Base-by-base conservation (phyloP, 2,329 filamentous ascomycete species). In the Coniochaeta prunicola region DNA sequence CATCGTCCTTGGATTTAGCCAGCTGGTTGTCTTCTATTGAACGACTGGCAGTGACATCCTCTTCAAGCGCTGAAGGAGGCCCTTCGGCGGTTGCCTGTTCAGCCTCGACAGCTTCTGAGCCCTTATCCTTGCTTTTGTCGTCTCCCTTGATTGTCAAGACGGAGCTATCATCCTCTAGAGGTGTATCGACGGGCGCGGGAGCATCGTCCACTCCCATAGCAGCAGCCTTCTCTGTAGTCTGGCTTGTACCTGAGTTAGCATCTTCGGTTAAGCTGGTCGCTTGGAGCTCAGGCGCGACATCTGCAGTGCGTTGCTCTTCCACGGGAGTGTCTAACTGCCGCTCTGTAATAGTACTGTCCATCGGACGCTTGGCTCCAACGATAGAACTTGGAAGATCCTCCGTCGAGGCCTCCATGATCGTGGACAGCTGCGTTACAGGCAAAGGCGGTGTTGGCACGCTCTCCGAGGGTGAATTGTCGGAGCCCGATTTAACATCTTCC, bases 121-220 rank as follows among this genome's bases (percentile, higher is more conserved):
- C 68, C 59, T 58, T 62, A 58, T 66, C 65, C 61, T 69, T 68
- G 58, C 66, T 67, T 38, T 58, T 59, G 57, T 66, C 59, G 59
- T 57, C 59, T 62, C 59, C 59, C 33, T 62, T 61, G 61, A 64
- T 53, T 19, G 24, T 4, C 45, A 21, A 50, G n/a, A 13, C 28
- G 45, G n/a, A 30, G n/a, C 5, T 21, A 2, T 50, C 45, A 9
- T 17, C 24, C n/a, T 50, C 45, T 6, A 10, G 2, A 30, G 45
- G 24, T 50, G 45, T 17, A 28, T 50, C 45, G 24, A 26, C 24
- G 6, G 45, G 12, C 4, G 24, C 5, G 8, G 19, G 19, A 26
- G 21, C 40, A 15, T 24, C 40, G 12, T 45, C 6, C 19, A 9
- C 21, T 1, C 5, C 26, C 19, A 9, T 45, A 24, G 40, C 5